Conservation (phyloP, 2,329 filamentous ascomycete species). For the Ophiostoma pallidulum region DNA sequence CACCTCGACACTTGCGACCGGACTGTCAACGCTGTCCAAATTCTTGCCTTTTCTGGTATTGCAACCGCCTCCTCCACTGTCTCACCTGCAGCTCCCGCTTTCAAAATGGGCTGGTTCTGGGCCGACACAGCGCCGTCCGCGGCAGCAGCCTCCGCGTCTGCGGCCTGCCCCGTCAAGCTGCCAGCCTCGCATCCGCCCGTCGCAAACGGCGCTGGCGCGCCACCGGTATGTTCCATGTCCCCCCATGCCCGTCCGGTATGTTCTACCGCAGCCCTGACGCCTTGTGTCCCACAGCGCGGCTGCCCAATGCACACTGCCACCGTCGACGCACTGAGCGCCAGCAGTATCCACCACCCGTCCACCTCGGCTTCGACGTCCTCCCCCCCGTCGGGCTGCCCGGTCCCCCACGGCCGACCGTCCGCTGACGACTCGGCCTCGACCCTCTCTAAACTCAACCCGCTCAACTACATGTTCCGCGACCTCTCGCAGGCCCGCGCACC, state of each 20-base stretch:
- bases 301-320: constrained; percentile 51
- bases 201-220: constrained; percentile 22
- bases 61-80: background rate
- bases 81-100: background rate
- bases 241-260: constrained; percentile 33
- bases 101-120: constrained; percentile 55
- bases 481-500: constrained; percentile 71
- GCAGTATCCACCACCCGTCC: constrained; percentile 18
- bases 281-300: constrained; percentile 30
- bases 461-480: constrained; percentile 93
- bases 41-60: background rate
- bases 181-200: constrained; percentile 15
- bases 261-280: background rate
- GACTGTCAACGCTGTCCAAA: background rate
- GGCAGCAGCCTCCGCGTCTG: constrained; percentile 5
- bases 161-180: constrained; percentile 10
- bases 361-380: constrained; percentile 22
- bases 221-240: constrained; percentile 29
- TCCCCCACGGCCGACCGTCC: constrained; percentile 21
- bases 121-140: constrained; percentile 36
- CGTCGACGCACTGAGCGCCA: constrained; percentile 35
- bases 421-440: constrained; percentile 16
- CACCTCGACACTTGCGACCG: background rate
- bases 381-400: constrained; percentile 34
- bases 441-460: constrained; percentile 49